Percentiles rank a stretch among this genome's conserved stretches.
These are phyloP conservation scores for Lasiosphaeria hispida DNA, from an alignment of 495 filamentous ascomycete genomes.

Conservation along the genomic window DNA sequence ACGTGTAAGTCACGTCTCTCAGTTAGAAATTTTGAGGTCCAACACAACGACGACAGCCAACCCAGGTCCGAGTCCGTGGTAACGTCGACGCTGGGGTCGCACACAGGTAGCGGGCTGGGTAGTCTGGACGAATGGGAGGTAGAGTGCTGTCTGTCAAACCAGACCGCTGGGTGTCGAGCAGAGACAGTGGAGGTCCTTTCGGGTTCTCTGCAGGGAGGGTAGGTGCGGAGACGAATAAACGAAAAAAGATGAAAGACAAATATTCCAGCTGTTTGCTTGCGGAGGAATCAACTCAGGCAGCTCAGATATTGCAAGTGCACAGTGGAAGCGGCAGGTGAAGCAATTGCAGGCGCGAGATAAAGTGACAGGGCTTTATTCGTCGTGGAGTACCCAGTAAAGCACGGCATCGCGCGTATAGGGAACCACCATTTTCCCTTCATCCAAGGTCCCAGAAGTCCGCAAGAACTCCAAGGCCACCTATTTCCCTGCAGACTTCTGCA, in stretches of 20 bases:
- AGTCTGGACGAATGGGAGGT: constrained; percentile 8
- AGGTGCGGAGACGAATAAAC: constrained; percentile 1
- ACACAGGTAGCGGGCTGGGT: constrained; percentile 7
- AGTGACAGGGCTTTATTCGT: too few species aligned
- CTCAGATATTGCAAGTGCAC: too few species aligned
- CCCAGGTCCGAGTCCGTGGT: constrained; percentile 15
- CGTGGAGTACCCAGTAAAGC: too few species aligned
- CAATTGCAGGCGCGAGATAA: too few species aligned
- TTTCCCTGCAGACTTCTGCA: too few species aligned
- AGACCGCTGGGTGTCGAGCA: constrained; percentile 16
- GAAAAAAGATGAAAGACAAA: not conserved
- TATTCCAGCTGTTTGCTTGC: too few species aligned
- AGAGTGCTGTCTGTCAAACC: constrained; percentile 21
- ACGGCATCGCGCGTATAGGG: too few species aligned
- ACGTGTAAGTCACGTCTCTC: constrained; percentile 8
- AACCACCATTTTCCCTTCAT: too few species aligned
- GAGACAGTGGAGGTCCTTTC: constrained; percentile 2
- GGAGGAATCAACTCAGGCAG: too few species aligned
- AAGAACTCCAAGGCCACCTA: too few species aligned
- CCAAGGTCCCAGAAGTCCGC: too few species aligned
- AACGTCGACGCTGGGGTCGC: constrained; percentile 11
- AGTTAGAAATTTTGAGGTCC: constrained; percentile 1
- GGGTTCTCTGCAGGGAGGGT: constrained; percentile 7
- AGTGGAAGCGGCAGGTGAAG: too few species aligned
- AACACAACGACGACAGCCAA: constrained; percentile 1